These are phyloP conservation scores for Verticillium alfalfae DNA, from an alignment of 2,329 filamentous ascomycete species.

Conservation along the genomic window DNA sequence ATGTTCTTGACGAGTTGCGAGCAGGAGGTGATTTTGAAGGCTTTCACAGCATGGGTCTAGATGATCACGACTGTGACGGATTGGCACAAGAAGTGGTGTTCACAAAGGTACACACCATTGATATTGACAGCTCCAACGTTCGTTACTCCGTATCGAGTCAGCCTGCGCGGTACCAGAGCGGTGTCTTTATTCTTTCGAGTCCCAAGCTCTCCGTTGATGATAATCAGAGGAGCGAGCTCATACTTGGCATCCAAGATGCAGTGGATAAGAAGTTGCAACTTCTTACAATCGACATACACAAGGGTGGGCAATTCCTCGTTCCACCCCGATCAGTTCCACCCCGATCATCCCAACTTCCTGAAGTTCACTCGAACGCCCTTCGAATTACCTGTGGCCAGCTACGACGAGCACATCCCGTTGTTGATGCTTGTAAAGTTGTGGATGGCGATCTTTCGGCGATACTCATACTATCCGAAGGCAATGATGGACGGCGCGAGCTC, in stretches of 20 bases:
- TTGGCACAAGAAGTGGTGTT: slow-evolving; percentile 68
- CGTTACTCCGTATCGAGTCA: slow-evolving; percentile 52
- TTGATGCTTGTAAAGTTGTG: slow-evolving; percentile 66
- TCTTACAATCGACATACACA: slow-evolving; percentile 50
- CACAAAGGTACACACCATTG: slow-evolving; percentile 63
- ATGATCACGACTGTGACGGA: slow-evolving; percentile 67
- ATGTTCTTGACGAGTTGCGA: slow-evolving; percentile 62
- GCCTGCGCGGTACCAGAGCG: slow-evolving; percentile 48
- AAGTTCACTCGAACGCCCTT: slow-evolving; percentile 24
- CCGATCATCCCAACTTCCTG: slow-evolving; percentile 8
- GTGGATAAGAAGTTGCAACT: slow-evolving; percentile 63
- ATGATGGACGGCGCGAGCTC: slow-evolving; percentile 58
- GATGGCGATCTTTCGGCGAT: slow-evolving; percentile 66
- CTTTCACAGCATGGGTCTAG: slow-evolving; percentile 66
- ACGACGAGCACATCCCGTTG: slow-evolving; percentile 59
- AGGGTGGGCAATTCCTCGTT: slow-evolving; percentile 8
- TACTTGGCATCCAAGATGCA: slow-evolving; percentile 66
- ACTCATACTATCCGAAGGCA: slow-evolving; percentile 61
- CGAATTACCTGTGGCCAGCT: slow-evolving; percentile 43
- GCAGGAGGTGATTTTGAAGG: slow-evolving; percentile 59
- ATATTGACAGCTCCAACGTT: slow-evolving; percentile 55
- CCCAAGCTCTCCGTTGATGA: slow-evolving; percentile 51
- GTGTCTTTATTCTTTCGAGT: slow-evolving; percentile 62
- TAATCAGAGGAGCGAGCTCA: slow-evolving; percentile 46
- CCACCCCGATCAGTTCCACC: slow-evolving; percentile 14